Base-by-base conservation (phyloP, 768 basidiomycete genomes). In the Auricularia sp. region DNA sequence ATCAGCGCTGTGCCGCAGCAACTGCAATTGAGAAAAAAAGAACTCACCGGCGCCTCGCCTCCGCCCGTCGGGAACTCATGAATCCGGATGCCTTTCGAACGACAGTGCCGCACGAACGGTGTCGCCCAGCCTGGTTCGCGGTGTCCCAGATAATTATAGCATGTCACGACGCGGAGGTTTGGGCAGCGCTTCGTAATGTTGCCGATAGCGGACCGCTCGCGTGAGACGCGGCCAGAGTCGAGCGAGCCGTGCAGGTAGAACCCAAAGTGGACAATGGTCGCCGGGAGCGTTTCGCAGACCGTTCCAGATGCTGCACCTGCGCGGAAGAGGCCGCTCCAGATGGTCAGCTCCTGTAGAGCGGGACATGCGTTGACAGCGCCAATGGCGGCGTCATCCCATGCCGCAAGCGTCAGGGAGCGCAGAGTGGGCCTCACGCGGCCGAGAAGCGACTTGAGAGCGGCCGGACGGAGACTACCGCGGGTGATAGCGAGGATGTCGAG, bases 41-140 rank as follows among this genome's bases (percentile, higher is more conserved):
- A 29, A 59, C 56, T 6, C 56, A 59, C 56, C 56, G 56, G 56
- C 34, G 56, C 33, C 24, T 59, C 56, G 13, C 56, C 56, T 24
- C 56, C 56, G 56, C 56, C 56, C 3, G 56, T 59, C 34, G 56
- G 56, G 56, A 59, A 59, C 56, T 59, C 56, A 4, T 24, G 56
- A 29, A 59, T 59, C 56, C 56, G 24, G 56, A 59, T 33, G 14
- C 56, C 56, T 29, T 59, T 59, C 1, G 24, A 13, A 18, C 56
- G 56, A 18, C 56, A 59, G 56, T 59, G 24, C 24, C 56, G 56
- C 56, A 59, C 56, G 56, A 59, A 59, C 24, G 56, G 56, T 29
- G 56, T 59, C 33, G 56, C 56, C 56, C 56, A 59, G 29, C 34
- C 29, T 7, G 16, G 56, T 29, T 59, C 56, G 56, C 56, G 56